Evolutionary conservation across 129 eudicot genomes (phyloP).

Genomic region (Lonicera japonica): DNA sequence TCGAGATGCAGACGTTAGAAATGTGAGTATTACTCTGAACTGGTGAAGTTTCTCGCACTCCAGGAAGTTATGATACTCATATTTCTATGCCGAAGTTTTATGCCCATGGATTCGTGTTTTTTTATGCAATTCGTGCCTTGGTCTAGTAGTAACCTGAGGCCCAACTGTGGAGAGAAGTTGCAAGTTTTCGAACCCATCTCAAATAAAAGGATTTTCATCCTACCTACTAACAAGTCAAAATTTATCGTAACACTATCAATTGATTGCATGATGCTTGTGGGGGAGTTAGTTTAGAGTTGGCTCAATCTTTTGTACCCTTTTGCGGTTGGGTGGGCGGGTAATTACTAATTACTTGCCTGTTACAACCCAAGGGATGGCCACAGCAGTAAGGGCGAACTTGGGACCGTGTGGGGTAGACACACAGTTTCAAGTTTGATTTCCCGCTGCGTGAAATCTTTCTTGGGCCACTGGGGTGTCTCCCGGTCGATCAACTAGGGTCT

Average conservation of each 20-base stretch:
- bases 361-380: too few relatives aligned
- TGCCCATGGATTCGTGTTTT: neutral
- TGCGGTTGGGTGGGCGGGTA: neutral
- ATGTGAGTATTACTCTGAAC: slow-evolving; percentile 44
- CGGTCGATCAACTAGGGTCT: too few relatives aligned
- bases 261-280: neutral
- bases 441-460: too few relatives aligned
- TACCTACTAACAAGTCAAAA: neutral
- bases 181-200: too few relatives aligned
- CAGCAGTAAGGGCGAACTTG: too few relatives aligned
- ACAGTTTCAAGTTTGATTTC: too few relatives aligned
- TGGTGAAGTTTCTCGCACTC: slow-evolving; percentile 3
- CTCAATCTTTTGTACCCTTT: neutral
- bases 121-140: neutral
- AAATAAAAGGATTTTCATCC: too few relatives aligned
- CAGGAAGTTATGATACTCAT: too few relatives aligned
- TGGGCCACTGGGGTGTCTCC: too few relatives aligned
- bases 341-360: too few relatives aligned
- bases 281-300: neutral
- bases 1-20: slow-evolving; percentile 90
- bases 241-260: neutral
- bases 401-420: too few relatives aligned
- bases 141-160: neutral
- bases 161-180: neutral
- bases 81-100: neutral